Evolutionary conservation across 2,329 filamentous ascomycete genomes (phyloP), one percentile per base, ranked within the genome.

Genomic region (Magnaporthiopsis incrustans): DNA sequence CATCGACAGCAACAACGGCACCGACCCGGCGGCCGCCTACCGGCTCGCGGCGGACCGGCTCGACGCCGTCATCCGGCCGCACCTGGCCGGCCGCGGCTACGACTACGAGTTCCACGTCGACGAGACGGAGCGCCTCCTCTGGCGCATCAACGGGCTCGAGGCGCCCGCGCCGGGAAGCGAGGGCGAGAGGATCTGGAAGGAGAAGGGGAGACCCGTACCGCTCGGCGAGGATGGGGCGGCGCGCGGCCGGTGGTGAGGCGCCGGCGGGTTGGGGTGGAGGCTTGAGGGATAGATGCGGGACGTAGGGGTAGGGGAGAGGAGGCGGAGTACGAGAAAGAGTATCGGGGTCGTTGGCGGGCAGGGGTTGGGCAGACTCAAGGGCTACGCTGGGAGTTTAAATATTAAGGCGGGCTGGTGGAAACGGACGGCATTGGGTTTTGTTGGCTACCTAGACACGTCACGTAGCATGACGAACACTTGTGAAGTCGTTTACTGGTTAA

Each of bases 31-130:
- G 11, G 62, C 58, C 22, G 7, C 33, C 3, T 60, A 67, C 53
- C 14, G 27, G 57, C 30, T 44, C 1, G 60, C 68, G n/a, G 27
- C 63, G 1, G 59, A n/a, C 12, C 4, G 10, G 18, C 53, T 80
- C 0, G 74, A 79, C 30, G 32, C 60, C 1, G 64, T 70, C 0
- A 59, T 81, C n/a, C 75, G 76, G 66, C 77, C 77, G 25, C 72
- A 76, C 61, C 67, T 80, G 0, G 70, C 67, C 1, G 77, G 78
- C 38, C 74, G 74, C 64, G 78, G 77, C 0, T 79, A 76, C 59
- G 75, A 77, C 64, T 80, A 73, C 73, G 79, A 81, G 69, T 78
- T 74, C 65, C 73, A 76, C 63, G 68, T 80, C 33, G 70, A 73
- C 12, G 78, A 81, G 70, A 79, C 76, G 35, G 73, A 75, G n/a